Conservation (phyloP, 768 basidiomycete genomes). For the Tephrocybe sp. region DNA sequence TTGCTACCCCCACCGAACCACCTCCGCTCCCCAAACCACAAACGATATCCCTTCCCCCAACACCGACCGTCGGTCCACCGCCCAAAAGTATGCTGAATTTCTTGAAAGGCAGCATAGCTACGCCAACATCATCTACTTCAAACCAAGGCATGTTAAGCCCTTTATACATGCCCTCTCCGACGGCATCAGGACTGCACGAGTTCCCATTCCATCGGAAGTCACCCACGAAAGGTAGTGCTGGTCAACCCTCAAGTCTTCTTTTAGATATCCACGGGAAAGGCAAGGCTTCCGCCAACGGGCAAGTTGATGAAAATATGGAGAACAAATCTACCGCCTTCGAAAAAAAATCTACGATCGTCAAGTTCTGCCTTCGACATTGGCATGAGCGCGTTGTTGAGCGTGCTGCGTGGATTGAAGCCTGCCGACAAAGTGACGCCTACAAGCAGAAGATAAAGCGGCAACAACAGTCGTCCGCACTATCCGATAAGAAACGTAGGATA, state of each 20-base stretch:
- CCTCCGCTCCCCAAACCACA: conserved; percentile 38
- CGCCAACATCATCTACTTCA: conserved; percentile 17
- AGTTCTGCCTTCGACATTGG: conserved; percentile 46
- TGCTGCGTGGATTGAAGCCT: conserved; percentile 62
- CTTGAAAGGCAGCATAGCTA: conserved; percentile 29
- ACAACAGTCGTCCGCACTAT: conserved; percentile 15
- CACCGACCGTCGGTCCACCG: conserved; percentile 34
- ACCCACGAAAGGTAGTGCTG: neutral
- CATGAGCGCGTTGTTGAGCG: conserved; percentile 41
- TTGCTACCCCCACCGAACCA: conserved; percentile 28
- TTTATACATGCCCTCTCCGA: conserved; percentile 35
- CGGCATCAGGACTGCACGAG: conserved; percentile 21
- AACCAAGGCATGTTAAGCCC: conserved; percentile 44
- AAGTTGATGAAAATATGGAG: conserved; percentile 35
- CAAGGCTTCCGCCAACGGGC: conserved; percentile 25
- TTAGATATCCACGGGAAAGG: conserved; percentile 20
- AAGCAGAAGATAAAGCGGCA: conserved; percentile 43
- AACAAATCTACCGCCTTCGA: conserved; percentile 43
- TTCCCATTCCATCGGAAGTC: neutral
- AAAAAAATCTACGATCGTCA: conserved; percentile 39
- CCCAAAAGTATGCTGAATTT: conserved; percentile 32
- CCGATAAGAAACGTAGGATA: conserved; percentile 35
- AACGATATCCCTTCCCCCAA: conserved; percentile 48
- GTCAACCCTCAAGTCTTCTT: conserved; percentile 11
- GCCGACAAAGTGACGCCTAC: conserved; percentile 60